Evolutionary conservation across 345 rosid genomes (phyloP).

Genomic region (Eucalyptus pauciflora): DNA sequence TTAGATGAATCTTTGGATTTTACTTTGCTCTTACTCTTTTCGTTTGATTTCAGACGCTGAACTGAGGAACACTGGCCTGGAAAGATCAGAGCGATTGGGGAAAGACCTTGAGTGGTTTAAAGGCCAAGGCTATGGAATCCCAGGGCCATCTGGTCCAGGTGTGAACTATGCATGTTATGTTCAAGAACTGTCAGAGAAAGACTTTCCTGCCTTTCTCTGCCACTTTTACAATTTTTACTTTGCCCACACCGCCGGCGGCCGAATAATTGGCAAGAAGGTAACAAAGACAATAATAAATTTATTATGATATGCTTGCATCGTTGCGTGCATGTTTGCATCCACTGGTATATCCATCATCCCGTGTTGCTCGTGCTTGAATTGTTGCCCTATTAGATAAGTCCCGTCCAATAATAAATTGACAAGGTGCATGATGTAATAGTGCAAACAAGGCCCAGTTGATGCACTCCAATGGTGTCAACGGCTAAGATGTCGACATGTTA

Average conservation of each 20-base stretch:
- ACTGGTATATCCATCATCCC: not conserved
- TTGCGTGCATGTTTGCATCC: not conserved
- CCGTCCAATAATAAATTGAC: not conserved
- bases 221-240: constrained; percentile 16
- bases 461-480: not conserved
- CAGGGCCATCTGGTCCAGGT: constrained; percentile 7
- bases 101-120: constrained; percentile 13
- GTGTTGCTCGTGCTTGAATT: not conserved
- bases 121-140: constrained; percentile 7
- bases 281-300: not conserved
- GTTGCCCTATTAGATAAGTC: not conserved
- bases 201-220: constrained; percentile 15
- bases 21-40: not conserved
- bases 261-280: constrained; percentile 14
- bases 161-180: constrained; percentile 1
- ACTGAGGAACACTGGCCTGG: constrained; percentile 7
- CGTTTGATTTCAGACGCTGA: not conserved
- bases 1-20: not conserved
- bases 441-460: not conserved
- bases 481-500: not conserved
- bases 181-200: constrained; percentile 7
- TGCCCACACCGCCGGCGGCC: constrained; percentile 16
- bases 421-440: not conserved
- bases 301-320: not conserved
- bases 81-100: constrained; percentile 5